Percentiles rank a stretch among this genome's conserved stretches.
These are phyloP conservation scores for Pseudonectria buxi DNA, from an alignment of 2,329 filamentous ascomycete genomes.

Conservation along the genomic window DNA sequence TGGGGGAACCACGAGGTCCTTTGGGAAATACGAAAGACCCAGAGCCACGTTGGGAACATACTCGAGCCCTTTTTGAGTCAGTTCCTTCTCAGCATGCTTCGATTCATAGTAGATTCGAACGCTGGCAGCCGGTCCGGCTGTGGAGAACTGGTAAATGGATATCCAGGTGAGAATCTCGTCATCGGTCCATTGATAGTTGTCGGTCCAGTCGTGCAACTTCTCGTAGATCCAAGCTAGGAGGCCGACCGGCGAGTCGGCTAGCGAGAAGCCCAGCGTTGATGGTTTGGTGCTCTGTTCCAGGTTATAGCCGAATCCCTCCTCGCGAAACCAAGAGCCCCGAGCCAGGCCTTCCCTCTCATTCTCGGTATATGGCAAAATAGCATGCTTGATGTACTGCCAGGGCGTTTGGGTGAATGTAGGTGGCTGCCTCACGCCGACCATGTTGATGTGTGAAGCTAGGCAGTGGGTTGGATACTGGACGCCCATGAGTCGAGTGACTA, in stretches of 20 bases:
- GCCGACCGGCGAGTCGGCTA: conserved; percentile 63
- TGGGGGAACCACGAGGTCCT: conserved; percentile 49
- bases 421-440: conserved; percentile 46
- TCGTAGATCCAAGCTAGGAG: conserved; percentile 75
- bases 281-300: conserved; percentile 54
- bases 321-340: conserved; percentile 50
- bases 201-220: conserved; percentile 72
- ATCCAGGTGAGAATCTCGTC: conserved; percentile 74
- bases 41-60: conserved; percentile 33
- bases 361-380: conserved; percentile 43
- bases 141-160: conserved; percentile 64
- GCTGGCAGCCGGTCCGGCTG: conserved; percentile 61
- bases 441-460: conserved; percentile 37
- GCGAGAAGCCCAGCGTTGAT: conserved; percentile 62
- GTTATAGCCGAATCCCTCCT: conserved; percentile 39
- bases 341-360: conserved; percentile 35
- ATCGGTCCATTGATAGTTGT: conserved; percentile 65
- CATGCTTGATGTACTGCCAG: conserved; percentile 45
- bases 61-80: conserved; percentile 4
- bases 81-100: conserved; percentile 30
- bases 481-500: conserved; percentile 57
- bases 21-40: conserved; percentile 50
- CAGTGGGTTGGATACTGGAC: conserved; percentile 53
- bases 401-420: conserved; percentile 48
- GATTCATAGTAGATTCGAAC: conserved; percentile 68